phyloP scores from a whole-genome alignment of 176 grass and related monocot genomes.

The Tuctoria greenei region DNA sequence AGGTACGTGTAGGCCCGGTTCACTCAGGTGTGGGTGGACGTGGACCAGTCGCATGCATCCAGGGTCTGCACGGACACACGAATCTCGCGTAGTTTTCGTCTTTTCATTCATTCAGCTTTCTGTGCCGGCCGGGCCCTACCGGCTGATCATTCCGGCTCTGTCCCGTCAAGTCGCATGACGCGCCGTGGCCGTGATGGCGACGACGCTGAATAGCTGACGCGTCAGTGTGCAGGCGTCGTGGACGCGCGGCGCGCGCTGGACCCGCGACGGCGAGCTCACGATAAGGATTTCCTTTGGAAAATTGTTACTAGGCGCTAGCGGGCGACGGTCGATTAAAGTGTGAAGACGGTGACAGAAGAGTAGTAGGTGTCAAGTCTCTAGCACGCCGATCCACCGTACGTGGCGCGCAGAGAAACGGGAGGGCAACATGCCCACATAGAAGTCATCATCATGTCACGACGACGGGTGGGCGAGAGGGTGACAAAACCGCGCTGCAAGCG shows the following conservation, averaged over 20 bases:
- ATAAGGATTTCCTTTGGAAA: background rate
- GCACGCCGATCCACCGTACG: background rate
- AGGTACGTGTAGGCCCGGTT: too few relatives aligned
- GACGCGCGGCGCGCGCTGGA: background rate
- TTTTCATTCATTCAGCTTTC: background rate
- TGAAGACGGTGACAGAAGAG: background rate
- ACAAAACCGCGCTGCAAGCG: background rate
- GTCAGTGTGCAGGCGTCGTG: background rate
- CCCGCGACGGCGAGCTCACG: too few relatives aligned
- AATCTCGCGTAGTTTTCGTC: slow-evolving; percentile 8
- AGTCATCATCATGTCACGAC: background rate
- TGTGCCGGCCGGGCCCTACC: too few relatives aligned
- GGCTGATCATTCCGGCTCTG: slow-evolving; percentile 14
- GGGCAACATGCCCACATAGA: background rate
- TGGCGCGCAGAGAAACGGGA: background rate
- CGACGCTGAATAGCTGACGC: too few relatives aligned
- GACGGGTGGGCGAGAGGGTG: background rate
- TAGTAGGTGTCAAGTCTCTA: background rate
- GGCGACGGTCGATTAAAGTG: background rate
- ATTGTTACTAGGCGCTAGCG: too few relatives aligned
- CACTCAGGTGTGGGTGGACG: too few relatives aligned
- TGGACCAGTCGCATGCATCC: slow-evolving; percentile 1
- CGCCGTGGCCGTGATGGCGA: background rate
- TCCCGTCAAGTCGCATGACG: background rate
- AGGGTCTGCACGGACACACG: background rate